phyloP scores from a whole-genome alignment of 2,329 filamentous ascomycete genomes.

The Ceratocystis diversiconidia region DNA sequence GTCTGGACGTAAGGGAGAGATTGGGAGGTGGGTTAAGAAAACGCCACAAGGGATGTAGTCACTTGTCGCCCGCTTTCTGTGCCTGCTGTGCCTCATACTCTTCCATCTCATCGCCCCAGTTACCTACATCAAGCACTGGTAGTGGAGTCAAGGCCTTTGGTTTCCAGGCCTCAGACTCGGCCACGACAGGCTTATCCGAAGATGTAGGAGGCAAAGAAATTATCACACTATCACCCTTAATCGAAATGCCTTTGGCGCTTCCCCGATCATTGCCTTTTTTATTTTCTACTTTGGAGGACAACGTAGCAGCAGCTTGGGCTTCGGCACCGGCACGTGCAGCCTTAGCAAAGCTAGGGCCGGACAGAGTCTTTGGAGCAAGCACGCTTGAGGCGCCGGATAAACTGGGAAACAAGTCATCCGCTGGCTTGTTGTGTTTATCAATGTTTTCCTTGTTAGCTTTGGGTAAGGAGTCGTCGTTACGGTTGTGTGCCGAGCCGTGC shows the following conservation, averaged over 20 bases:
- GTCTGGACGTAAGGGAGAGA: too few relatives aligned
- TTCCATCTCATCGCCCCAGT: conserved; percentile 47
- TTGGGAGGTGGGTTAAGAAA: too few relatives aligned
- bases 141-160: conserved; percentile 24
- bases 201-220: not conserved
- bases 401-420: conserved; percentile 11
- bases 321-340: conserved; percentile 17
- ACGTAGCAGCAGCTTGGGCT: conserved; percentile 20
- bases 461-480: not conserved
- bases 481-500: conserved; percentile 23
- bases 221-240: not conserved
- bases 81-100: conserved; percentile 27
- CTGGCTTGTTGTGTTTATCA: not conserved
- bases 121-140: conserved; percentile 29
- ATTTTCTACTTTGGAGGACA: conserved; percentile 20
- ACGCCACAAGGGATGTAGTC: not conserved
- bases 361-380: conserved; percentile 8
- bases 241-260: conserved; percentile 14
- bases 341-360: conserved; percentile 15
- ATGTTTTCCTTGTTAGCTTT: not conserved
- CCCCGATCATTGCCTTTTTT: not conserved
- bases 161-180: not conserved
- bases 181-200: not conserved
- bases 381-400: conserved; percentile 8
- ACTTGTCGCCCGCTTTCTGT: not conserved